Percentiles rank a stretch among this genome's conserved stretches.
These are phyloP conservation scores for Phytophthora cactorum DNA, from an alignment of 352 stramenopile species.

Conservation along the genomic window DNA sequence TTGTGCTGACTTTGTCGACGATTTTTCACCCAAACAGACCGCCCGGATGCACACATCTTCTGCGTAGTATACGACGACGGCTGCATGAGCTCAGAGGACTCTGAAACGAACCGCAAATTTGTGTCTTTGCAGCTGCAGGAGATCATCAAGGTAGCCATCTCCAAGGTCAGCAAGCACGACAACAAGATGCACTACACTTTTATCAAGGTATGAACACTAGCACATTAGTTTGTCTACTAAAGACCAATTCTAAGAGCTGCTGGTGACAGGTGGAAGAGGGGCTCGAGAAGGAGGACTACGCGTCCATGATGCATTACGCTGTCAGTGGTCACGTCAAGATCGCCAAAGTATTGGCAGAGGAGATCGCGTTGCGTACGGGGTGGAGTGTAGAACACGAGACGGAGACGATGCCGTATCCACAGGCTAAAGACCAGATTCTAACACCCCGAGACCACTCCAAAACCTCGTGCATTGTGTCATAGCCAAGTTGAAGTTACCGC, in stretches of 20 bases:
- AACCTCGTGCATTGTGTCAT: constrained; percentile 46
- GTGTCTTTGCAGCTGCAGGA: constrained; percentile 84
- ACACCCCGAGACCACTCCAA: constrained; percentile 63
- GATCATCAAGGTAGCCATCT: constrained; percentile 88
- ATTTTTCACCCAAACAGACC: constrained; percentile 49
- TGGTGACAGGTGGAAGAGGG: constrained; percentile 65
- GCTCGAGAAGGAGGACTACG: constrained; percentile 71
- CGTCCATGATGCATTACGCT: constrained; percentile 83
- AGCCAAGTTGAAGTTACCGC: constrained; percentile 29
- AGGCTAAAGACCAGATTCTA: constrained; percentile 81
- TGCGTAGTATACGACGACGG: constrained; percentile 87
- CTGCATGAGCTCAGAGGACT: constrained; percentile 83
- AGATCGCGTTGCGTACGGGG: constrained; percentile 71
- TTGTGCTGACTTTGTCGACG: background rate
- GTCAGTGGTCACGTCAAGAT: constrained; percentile 89
- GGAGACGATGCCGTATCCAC: constrained; percentile 78
- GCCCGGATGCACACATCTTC: constrained; percentile 84
- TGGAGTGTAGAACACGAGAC: constrained; percentile 63
- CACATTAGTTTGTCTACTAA: background rate
- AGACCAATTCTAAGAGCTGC: background rate
- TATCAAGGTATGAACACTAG: constrained; percentile 56
- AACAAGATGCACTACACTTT: constrained; percentile 85
- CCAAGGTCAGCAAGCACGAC: constrained; percentile 78
- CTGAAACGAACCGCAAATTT: constrained; percentile 75
- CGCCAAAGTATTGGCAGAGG: constrained; percentile 67